Base-by-base conservation (phyloP, 345 rosid genomes). In the Euphorbia pulcherrima region DNA sequence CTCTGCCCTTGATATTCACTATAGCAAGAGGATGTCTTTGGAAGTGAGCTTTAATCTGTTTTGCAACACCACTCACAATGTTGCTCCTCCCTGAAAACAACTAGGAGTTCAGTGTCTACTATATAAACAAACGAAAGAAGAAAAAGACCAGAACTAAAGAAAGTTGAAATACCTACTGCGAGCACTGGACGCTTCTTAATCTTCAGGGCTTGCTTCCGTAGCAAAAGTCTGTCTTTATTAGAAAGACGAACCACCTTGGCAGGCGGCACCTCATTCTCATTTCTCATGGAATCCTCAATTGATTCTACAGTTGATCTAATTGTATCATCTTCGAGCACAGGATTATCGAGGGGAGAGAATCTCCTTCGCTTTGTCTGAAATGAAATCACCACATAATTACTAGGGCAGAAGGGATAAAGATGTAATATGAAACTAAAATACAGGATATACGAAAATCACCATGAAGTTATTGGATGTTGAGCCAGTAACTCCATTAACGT, bases 51-150 rank as follows among this genome's bases (percentile, higher is more conserved):
- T 73, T 86, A 58, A 93, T 85, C 63, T 86, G 60, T 85, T 79
- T 89, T 5, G 92, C 98, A 57, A 93, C 78, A 44, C 97, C 97
- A 29, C 79, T 84, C 41, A 93, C 85, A 64, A 89, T 73, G 29
- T 89, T 93, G 85, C 89, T 90, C 77, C 89, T 83, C 78, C 97
- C 97, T 93, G n/a, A n/a, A n/a, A n/a, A n/a, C n/a, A n/a, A n/a
- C n/a, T n/a, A n/a, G n/a, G n/a, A n/a, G 60, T 47, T 33, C 57
- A 58, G 2, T 48, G 33, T 30, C 23, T 16, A 37, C 28, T 20
- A 21, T 35, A 64, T 56, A n/a, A 17, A 17, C 39, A 47, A 46
- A 20, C 17, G 17, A 24, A 5, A 13, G n/a, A 28, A 14, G 48
- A 10, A 57, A 20, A 20, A 39, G 28, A 28, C 28, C 29, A 16